Conservation (phyloP, 2,329 filamentous ascomycete genomes). For the Ceratocystis alfenasii region DNA sequence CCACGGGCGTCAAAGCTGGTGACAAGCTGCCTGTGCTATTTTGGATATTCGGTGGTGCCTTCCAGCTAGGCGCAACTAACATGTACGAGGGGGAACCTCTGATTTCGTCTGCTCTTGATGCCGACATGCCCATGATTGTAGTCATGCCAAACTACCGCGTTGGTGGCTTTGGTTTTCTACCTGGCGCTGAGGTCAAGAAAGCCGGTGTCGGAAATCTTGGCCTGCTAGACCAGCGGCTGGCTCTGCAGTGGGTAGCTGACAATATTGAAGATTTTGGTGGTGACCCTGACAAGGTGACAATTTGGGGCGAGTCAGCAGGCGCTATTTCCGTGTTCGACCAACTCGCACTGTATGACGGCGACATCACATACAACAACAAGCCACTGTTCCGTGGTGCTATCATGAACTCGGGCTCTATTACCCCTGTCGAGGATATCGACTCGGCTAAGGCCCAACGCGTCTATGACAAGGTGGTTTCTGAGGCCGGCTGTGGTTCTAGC, state of each 20-base stretch:
- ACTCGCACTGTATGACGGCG: slow-evolving; percentile 48
- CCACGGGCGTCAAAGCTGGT: slow-evolving; percentile 32
- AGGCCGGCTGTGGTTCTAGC: slow-evolving; percentile 42
- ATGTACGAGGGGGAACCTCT: slow-evolving; percentile 32
- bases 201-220: slow-evolving; percentile 49
- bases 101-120: slow-evolving; percentile 29
- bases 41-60: slow-evolving; percentile 47
- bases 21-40: slow-evolving; percentile 43
- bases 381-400: slow-evolving; percentile 53
- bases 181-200: slow-evolving; percentile 42
- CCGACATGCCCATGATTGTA: slow-evolving; percentile 47
- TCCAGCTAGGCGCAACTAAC: slow-evolving; percentile 30
- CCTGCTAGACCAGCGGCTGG: slow-evolving; percentile 48
- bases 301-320: slow-evolving; percentile 51
- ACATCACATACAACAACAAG: slow-evolving; percentile 51
- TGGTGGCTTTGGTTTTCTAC: slow-evolving; percentile 51
- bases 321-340: slow-evolving; percentile 52
- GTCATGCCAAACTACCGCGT: slow-evolving; percentile 55
- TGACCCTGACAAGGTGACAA: slow-evolving; percentile 51
- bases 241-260: slow-evolving; percentile 50
- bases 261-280: slow-evolving; percentile 56
- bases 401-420: slow-evolving; percentile 47
- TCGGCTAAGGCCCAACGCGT: slow-evolving; percentile 42
- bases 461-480: slow-evolving; percentile 41
- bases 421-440: slow-evolving; percentile 42